Percentiles rank a stretch among this genome's conserved stretches.
phyloP scores from a whole-genome alignment of 805 yeast species.

The Saccharomyces mikatae region DNA sequence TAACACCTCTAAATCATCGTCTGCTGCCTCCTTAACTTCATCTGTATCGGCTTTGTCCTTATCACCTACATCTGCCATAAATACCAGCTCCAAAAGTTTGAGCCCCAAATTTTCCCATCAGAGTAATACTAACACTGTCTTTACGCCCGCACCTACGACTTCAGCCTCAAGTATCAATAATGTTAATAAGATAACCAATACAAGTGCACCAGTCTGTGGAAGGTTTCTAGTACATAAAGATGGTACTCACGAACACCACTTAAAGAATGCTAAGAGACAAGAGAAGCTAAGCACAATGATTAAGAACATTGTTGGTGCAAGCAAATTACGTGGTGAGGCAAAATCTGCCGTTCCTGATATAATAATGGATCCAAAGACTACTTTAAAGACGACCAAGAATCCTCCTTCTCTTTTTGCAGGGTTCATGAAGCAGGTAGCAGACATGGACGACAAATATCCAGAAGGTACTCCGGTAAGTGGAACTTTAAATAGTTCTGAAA shows the following conservation, averaged over 20 bases:
- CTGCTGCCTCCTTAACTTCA: conserved; percentile 12
- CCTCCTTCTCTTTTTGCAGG: conserved; percentile 73
- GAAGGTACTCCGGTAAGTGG: conserved; percentile 30
- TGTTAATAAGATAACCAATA: background rate
- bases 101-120: background rate
- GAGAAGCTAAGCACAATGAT: conserved; percentile 69
- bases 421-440: conserved; percentile 50
- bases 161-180: background rate
- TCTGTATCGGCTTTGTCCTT: conserved; percentile 10
- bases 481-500: conserved; percentile 23
- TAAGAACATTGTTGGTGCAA: conserved; percentile 68
- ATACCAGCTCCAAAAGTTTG: conserved; percentile 1
- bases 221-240: conserved; percentile 53
- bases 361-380: conserved; percentile 29
- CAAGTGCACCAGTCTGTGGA: background rate
- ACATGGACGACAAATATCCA: conserved; percentile 31
- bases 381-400: conserved; percentile 14
- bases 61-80: conserved; percentile 10
- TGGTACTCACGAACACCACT: conserved; percentile 74
- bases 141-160: background rate
- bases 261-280: conserved; percentile 68
- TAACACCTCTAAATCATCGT: conserved; percentile 8
- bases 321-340: conserved; percentile 61
- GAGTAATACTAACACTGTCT: background rate
- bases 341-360: conserved; percentile 67